Percentiles rank a stretch among this genome's conserved stretches.
phyloP scores from a whole-genome alignment of 1,139 yeast genomes.

The Debaryomyces sp. region DNA sequence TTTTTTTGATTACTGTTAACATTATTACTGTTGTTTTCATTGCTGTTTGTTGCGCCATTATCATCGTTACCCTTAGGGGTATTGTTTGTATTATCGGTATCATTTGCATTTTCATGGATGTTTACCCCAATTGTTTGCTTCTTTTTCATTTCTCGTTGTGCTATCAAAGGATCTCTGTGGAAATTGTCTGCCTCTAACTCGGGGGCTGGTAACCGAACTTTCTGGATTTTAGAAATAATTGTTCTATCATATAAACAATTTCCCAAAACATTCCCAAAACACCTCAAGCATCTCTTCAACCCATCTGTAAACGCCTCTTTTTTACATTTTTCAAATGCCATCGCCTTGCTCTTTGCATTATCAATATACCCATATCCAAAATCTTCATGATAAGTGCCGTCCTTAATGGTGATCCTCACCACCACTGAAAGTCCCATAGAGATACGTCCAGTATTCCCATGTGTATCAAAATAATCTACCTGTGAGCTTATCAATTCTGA shows the following conservation, averaged over 20 bases:
- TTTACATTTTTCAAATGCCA: slow-evolving; percentile 79
- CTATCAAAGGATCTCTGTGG: slow-evolving; percentile 40
- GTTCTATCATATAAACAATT: slow-evolving; percentile 77
- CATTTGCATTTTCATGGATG: slow-evolving; percentile 6
- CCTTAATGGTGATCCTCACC: slow-evolving; percentile 69
- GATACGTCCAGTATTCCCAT: slow-evolving; percentile 53
- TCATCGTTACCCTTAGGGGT: not conserved
- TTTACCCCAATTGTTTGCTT: slow-evolving; percentile 11
- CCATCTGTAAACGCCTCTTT: slow-evolving; percentile 86
- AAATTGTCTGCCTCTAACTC: slow-evolving; percentile 53
- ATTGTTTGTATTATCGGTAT: slow-evolving; percentile 4
- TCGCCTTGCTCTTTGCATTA: slow-evolving; percentile 67
- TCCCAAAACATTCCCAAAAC: slow-evolving; percentile 80
- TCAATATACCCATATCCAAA: slow-evolving; percentile 81
- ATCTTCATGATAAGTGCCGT: slow-evolving; percentile 80
- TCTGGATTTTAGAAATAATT: slow-evolving; percentile 57
- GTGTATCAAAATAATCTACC: slow-evolving; percentile 73
- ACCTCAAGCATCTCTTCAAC: slow-evolving; percentile 70
- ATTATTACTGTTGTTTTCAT: not conserved
- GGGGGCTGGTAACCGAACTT: slow-evolving; percentile 54
- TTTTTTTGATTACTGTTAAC: not conserved
- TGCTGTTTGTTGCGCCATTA: not conserved
- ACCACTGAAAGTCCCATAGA: slow-evolving; percentile 71
- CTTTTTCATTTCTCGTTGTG: slow-evolving; percentile 31
- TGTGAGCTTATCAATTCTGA: slow-evolving; percentile 66